Evolutionary conservation across 2,329 filamentous ascomycete species (phyloP), one percentile per base, ranked within the genome.

Genomic region (Hypoxylon sp.): DNA sequence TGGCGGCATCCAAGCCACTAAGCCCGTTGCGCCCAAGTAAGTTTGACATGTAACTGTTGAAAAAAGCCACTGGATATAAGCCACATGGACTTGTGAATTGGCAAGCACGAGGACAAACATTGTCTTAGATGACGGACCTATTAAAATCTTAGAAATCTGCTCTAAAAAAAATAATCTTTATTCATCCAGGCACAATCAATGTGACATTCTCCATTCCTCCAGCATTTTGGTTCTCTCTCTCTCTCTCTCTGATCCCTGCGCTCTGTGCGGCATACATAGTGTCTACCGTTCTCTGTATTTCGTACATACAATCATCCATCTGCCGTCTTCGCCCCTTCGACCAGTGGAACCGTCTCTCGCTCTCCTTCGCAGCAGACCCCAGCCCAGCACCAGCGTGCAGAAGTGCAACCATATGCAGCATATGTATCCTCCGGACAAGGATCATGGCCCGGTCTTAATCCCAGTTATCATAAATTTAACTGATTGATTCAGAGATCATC

Each of bases 381-480:
- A 34, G 30, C 37, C 37, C 9, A 41, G 37, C 37, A 41, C 37
- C 37, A 21, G 41, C 27, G 11, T 32, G 16, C 14, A 48, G 29
- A 39, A 57, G 16, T 32, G 23, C 30, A 34, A 46, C 51, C 52
- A n/a, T n/a, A n/a, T n/a, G n/a, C n/a, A n/a, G n/a, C n/a, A n/a
- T n/a, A n/a, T n/a, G 54, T 11, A 48, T 14, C 34, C 25, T 21
- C 50, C 11, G 34, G 43, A 69, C 63, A 69, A 67, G 67, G 67
- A 69, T 67, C 43, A 61, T 51, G 64, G 56, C 67, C 67, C 30
- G 63, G 63, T 59, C 61, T 57, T 67, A 56, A 65, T 65, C 64
- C 67, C 37, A 65, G 61, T 52, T 57, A 62, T 61, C 43, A 61
- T 67, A 69, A 69, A 65, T 61, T 65, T 67, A 63, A 67, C 63